Evolutionary conservation across 202 grass and related monocot species (phyloP).

Genomic region (Sporobolus alterniflorus): DNA sequence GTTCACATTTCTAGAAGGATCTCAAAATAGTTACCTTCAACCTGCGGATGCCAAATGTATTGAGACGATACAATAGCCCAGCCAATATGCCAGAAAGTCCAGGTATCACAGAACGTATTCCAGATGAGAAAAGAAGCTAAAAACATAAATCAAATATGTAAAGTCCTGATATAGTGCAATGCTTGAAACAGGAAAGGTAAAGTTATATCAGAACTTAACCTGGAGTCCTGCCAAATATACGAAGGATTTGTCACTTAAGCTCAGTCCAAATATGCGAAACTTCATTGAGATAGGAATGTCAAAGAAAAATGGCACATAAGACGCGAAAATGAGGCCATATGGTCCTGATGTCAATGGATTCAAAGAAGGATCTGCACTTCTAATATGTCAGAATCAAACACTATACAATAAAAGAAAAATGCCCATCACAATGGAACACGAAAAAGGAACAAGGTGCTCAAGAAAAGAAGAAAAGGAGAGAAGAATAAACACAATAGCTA

Average conservation of each 20-base stretch:
- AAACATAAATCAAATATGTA: conserved; percentile 46
- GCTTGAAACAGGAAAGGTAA: conserved; percentile 1
- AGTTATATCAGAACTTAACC: conserved; percentile 57
- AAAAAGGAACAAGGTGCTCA: neutral
- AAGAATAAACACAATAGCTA: neutral
- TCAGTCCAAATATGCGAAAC: conserved; percentile 74
- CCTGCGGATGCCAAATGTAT: conserved; percentile 82
- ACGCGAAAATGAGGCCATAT: conserved; percentile 96
- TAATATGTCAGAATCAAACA: conserved; percentile 17
- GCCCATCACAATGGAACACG: neutral
- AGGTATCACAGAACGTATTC: conserved; percentile 73
- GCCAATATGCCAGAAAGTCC: conserved; percentile 82
- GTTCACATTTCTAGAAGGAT: conserved; percentile 20
- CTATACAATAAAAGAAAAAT: neutral
- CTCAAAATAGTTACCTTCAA: conserved; percentile 61
- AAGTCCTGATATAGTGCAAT: conserved; percentile 29
- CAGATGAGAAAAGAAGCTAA: conserved; percentile 90
- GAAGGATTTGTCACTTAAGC: conserved; percentile 83
- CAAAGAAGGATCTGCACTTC: conserved; percentile 67
- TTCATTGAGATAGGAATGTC: conserved; percentile 84
- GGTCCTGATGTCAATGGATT: conserved; percentile 71
- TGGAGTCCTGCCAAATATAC: conserved; percentile 93
- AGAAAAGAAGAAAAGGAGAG: neutral
- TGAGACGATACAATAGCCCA: conserved; percentile 79
- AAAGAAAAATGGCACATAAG: conserved; percentile 91